Base-by-base conservation (phyloP, 805 yeast genomes). In the Candida anglica region DNA sequence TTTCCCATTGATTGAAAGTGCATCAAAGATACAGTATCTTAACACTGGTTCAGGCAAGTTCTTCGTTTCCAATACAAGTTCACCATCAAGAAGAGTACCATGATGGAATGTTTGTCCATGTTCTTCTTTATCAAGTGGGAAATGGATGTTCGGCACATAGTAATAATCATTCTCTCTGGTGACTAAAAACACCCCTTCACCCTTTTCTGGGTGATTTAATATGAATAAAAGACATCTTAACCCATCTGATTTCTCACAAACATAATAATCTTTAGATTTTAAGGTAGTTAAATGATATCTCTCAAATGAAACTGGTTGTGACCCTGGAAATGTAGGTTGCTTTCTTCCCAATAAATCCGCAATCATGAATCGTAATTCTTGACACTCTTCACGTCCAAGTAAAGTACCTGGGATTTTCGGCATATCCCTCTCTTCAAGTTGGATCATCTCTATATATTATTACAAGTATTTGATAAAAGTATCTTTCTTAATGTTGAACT, bases 231-330 rank as follows among this genome's bases (percentile, higher is more conserved):
- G 63, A 38, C 94, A 87, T 34, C 99, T 68, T 31, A 91, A 64
- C 0, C 99, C 99, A 59, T 93, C 98, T 0, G 93, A 77, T 55
- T 93, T 93, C 51, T 93, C 99, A 63, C 98, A 94, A 0, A 93
- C 98, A 45, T 79, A 81, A 53, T 89, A 93, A 50, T 94, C 98
- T 38, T 80, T 79, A 3, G 70, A 60, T 52, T 72, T 53, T 30
- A 93, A 63, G 21, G 79, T 75, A 55, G 56, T 55, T 16, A 93
- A 66, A 59, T 91, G 96, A 21, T 71, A 64, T 36, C 86, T 69
- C 27, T 85, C 80, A 53, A 93, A 89, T 17, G 96, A 86, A 2
- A 91, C 86, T 0, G 99, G 99, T 59, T 94, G 98, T 1, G 96
- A 81, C 0, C 98, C 97, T 2, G 96, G 94, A 48, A 89, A 89